Evolutionary conservation across 306 rosid genomes (phyloP).

Genomic region (Acacia melanoxylon): DNA sequence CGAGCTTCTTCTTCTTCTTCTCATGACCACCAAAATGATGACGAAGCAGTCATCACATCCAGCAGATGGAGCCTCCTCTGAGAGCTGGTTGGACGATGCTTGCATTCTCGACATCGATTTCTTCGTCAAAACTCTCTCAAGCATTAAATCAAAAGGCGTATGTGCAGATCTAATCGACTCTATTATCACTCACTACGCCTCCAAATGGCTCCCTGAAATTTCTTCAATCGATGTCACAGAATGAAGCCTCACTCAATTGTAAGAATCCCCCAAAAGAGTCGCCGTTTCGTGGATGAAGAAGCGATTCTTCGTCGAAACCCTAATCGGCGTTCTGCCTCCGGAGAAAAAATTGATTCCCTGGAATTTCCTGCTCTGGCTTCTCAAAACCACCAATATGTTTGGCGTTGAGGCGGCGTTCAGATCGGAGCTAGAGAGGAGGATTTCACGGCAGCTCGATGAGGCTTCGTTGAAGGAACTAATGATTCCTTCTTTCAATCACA

Average conservation of each 20-base stretch:
- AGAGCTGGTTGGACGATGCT: conserved; percentile 82
- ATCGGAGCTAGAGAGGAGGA: conserved; percentile 72
- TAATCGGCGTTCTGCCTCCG: conserved; percentile 77
- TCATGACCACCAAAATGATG: conserved; percentile 27
- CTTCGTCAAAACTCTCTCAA: conserved; percentile 86
- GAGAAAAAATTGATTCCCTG: conserved; percentile 83
- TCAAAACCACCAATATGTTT: conserved; percentile 79
- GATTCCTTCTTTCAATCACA: conserved; percentile 88
- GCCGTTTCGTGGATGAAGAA: conserved; percentile 78
- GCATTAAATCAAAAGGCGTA: conserved; percentile 82
- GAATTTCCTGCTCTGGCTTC: conserved; percentile 81
- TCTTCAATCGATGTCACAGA: conserved; percentile 33
- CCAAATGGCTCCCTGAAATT: conserved; percentile 94
- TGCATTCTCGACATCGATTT: conserved; percentile 90
- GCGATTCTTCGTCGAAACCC: conserved; percentile 84
- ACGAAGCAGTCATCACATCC: conserved; percentile 34
- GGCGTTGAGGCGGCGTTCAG: conserved; percentile 56
- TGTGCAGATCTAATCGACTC: conserved; percentile 76
- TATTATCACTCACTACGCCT: conserved; percentile 82
- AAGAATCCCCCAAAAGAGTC: conserved; percentile 55
- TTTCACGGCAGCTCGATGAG: conserved; percentile 79
- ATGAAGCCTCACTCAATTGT: conserved; percentile 34
- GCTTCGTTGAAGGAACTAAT: conserved; percentile 79
- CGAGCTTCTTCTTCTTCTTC: neutral
- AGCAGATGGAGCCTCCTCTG: conserved; percentile 37